Conservation (phyloP, 1,284 basidiomycete species). For the Clitocybe nebularis region DNA sequence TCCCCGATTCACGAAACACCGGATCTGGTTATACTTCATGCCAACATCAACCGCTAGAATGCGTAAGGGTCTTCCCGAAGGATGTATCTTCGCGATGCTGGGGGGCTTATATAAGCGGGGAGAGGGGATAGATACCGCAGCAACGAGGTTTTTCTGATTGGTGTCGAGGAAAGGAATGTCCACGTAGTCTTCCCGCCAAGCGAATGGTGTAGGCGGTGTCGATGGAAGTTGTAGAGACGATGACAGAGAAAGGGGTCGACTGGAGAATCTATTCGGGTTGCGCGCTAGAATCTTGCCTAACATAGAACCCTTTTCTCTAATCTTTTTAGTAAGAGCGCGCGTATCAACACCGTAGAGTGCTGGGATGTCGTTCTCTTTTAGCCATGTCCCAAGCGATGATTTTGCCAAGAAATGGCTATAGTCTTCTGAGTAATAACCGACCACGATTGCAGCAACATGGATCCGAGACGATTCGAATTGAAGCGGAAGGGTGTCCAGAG, state of each 20-base stretch:
- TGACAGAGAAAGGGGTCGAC: constrained; percentile 27
- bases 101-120: constrained; percentile 73
- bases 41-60: constrained; percentile 94
- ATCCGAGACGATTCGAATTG: constrained; percentile 96
- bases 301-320: constrained; percentile 92
- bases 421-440: constrained; percentile 93
- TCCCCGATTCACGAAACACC: constrained; percentile 92
- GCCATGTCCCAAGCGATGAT: constrained; percentile 88
- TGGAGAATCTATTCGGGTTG: constrained; percentile 38
- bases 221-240: constrained; percentile 42
- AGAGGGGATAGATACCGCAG: constrained; percentile 74
- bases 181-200: constrained; percentile 82
- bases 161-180: constrained; percentile 87
- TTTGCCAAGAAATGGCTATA: constrained; percentile 94
- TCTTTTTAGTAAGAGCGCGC: constrained; percentile 93
- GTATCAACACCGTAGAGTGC: constrained; percentile 98
- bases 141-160: constrained; percentile 89
- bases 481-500: constrained; percentile 59
- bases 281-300: constrained; percentile 79
- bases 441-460: constrained; percentile 88
- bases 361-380: constrained; percentile 93
- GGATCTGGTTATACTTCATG: constrained; percentile 99
- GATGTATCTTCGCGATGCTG: constrained; percentile 64
- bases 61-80: constrained; percentile 76
- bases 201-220: constrained; percentile 48